Conservation (phyloP, 2,329 filamentous ascomycete species). For the Alternaria ventricosa region DNA sequence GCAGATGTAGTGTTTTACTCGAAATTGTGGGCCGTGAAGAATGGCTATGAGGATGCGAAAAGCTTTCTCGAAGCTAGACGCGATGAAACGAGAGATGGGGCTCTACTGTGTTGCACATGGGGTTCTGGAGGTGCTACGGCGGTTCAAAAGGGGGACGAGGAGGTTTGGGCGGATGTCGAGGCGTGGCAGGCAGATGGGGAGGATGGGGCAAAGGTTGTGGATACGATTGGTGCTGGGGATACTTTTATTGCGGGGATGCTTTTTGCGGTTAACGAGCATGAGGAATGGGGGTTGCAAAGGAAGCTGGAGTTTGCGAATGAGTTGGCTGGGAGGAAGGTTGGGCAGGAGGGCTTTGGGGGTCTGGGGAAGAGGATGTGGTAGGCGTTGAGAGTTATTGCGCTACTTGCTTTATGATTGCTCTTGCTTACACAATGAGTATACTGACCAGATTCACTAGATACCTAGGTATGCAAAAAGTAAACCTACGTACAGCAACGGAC, state of each 20-base stretch:
- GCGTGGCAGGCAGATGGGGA: slow-evolving; percentile 12
- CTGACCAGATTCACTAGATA: background rate
- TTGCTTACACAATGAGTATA: background rate
- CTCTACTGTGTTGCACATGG: slow-evolving; percentile 65
- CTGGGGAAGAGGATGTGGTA: slow-evolving; percentile 20
- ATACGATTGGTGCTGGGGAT: slow-evolving; percentile 75
- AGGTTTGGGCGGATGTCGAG: slow-evolving; percentile 6
- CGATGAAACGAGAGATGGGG: slow-evolving; percentile 45
- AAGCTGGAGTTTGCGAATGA: slow-evolving; percentile 68
- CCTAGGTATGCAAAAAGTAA: background rate
- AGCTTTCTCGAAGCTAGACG: slow-evolving; percentile 44
- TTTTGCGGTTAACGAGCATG: slow-evolving; percentile 63
- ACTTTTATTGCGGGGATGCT: slow-evolving; percentile 77
- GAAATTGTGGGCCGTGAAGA: slow-evolving; percentile 68
- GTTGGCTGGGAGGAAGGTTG: slow-evolving; percentile 72
- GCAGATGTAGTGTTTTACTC: slow-evolving; percentile 79
- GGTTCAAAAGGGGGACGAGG: slow-evolving; percentile 43
- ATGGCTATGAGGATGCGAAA: slow-evolving; percentile 11
- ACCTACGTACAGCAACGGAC: background rate
- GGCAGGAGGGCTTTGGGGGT: slow-evolving; percentile 66
- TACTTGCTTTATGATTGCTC: background rate
- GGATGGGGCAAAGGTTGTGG: slow-evolving; percentile 42
- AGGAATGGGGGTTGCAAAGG: slow-evolving; percentile 57
- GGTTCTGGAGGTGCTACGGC: slow-evolving; percentile 61
- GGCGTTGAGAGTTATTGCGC: background rate